Percentiles rank a stretch among this genome's conserved stretches.
These are phyloP conservation scores for Leptodermis oblonga DNA, from an alignment of 257 asterid genomes.

Conservation along the genomic window DNA sequence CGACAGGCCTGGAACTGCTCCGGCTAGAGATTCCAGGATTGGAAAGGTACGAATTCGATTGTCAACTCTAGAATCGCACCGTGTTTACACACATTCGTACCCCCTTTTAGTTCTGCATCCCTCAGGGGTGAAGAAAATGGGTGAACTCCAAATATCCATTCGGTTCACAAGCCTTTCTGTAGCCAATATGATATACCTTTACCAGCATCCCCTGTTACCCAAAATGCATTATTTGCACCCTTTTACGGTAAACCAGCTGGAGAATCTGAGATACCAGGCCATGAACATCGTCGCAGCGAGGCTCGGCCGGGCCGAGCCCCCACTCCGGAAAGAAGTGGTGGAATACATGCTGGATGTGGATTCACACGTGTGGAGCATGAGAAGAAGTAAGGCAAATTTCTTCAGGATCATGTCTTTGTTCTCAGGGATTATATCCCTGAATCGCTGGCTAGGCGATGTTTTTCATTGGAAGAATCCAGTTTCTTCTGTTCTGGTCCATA, in stretches of 20 bases:
- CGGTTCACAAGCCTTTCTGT: slow-evolving; percentile 61
- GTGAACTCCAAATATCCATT: slow-evolving; percentile 61
- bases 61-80: slow-evolving; percentile 55
- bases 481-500: slow-evolving; percentile 57
- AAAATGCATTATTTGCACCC: slow-evolving; percentile 78
- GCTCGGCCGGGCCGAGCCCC: slow-evolving; percentile 72
- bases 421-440: slow-evolving; percentile 41
- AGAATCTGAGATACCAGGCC: slow-evolving; percentile 60
- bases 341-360: slow-evolving; percentile 73
- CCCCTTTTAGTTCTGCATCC: slow-evolving; percentile 72
- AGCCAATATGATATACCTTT: slow-evolving; percentile 45
- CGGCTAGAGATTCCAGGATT: slow-evolving; percentile 42
- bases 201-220: slow-evolving; percentile 59
- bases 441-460: slow-evolving; percentile 50
- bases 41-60: slow-evolving; percentile 71
- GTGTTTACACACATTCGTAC: slow-evolving; percentile 52
- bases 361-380: slow-evolving; percentile 83
- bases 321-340: slow-evolving; percentile 66
- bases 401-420: slow-evolving; percentile 55
- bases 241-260: slow-evolving; percentile 60
- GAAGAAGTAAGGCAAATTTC: slow-evolving; percentile 76
- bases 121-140: slow-evolving; percentile 73
- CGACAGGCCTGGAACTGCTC: slow-evolving; percentile 22
- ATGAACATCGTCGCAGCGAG: slow-evolving; percentile 62
- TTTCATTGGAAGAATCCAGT: slow-evolving; percentile 57